Conservation (phyloP, 1,139 yeast species). For the Geotrichum europaeum region DNA sequence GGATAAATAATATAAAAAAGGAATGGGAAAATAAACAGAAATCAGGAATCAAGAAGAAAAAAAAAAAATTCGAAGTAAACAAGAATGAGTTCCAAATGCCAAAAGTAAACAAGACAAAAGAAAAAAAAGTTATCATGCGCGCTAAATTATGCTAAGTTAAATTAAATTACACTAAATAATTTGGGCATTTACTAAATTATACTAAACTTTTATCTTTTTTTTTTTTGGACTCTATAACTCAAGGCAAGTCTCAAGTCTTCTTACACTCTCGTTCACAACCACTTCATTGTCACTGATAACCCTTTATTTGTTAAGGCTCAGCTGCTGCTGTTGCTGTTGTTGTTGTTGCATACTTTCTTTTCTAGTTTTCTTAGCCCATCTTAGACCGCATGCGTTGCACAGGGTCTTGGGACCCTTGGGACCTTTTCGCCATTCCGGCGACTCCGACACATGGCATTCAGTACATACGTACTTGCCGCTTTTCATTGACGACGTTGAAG, state of each 20-base stretch:
- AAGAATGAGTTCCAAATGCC: neutral
- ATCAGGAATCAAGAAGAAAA: neutral
- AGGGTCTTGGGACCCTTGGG: conserved; percentile 59
- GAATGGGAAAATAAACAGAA: neutral
- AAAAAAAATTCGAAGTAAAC: neutral
- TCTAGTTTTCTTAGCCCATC: conserved; percentile 41
- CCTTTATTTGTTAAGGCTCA: neutral
- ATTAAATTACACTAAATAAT: neutral
- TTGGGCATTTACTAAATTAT: neutral
- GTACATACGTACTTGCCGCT: conserved; percentile 24
- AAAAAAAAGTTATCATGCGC: neutral
- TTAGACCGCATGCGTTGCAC: conserved; percentile 62
- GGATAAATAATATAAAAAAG: neutral
- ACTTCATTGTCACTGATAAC: neutral
- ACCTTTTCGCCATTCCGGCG: conserved; percentile 66
- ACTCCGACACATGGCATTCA: conserved; percentile 57
- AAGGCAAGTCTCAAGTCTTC: neutral
- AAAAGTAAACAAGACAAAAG: neutral
- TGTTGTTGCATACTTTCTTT: conserved; percentile 21
- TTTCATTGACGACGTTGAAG: neutral
- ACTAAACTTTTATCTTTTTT: neutral
- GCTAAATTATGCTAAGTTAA: neutral
- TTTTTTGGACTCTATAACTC: neutral
- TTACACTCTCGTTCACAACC: neutral
- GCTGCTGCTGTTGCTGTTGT: conserved; percentile 4